Percentiles rank a stretch among this genome's conserved stretches.
Evolutionary conservation across 306 rosid genomes (phyloP).

Genomic region (Vicia sativa): DNA sequence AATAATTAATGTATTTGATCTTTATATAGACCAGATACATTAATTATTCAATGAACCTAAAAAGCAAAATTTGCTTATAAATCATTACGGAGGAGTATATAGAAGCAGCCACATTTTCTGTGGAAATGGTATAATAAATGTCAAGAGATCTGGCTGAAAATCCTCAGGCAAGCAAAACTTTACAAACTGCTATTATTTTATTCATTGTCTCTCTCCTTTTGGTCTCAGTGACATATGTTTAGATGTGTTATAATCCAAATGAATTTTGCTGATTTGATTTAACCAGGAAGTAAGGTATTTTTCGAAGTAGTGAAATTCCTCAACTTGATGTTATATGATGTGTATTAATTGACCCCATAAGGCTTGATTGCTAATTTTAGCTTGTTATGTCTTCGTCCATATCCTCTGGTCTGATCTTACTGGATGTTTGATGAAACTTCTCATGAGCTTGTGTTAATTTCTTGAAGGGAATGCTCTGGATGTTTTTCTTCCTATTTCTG

Average conservation of each 20-base stretch:
- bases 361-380: slow-evolving; percentile 23
- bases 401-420: slow-evolving; percentile 27
- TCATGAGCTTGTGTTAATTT: slow-evolving; percentile 38
- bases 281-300: slow-evolving; percentile 23
- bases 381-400: slow-evolving; percentile 28
- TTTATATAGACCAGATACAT: no score
- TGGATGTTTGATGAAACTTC: slow-evolving; percentile 40
- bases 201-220: slow-evolving; percentile 3
- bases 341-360: slow-evolving; percentile 9
- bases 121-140: slow-evolving; percentile 26
- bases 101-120: slow-evolving; percentile 22
- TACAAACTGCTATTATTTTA: slow-evolving; percentile 18
- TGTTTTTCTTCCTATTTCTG: slow-evolving; percentile 63
- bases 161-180: slow-evolving; percentile 26
- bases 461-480: slow-evolving; percentile 57
- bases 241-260: slow-evolving; percentile 7
- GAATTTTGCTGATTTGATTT: slow-evolving; percentile 29
- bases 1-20: no score
- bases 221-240: slow-evolving; percentile 7
- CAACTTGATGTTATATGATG: slow-evolving; percentile 13
- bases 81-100: no score
- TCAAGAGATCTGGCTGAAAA: slow-evolving; percentile 10
- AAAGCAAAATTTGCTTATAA: no score
- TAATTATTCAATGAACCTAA: no score
- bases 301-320: slow-evolving; percentile 7